phyloP scores from a whole-genome alignment of 2,329 filamentous ascomycete genomes.

The Exophiala alcalophila region DNA sequence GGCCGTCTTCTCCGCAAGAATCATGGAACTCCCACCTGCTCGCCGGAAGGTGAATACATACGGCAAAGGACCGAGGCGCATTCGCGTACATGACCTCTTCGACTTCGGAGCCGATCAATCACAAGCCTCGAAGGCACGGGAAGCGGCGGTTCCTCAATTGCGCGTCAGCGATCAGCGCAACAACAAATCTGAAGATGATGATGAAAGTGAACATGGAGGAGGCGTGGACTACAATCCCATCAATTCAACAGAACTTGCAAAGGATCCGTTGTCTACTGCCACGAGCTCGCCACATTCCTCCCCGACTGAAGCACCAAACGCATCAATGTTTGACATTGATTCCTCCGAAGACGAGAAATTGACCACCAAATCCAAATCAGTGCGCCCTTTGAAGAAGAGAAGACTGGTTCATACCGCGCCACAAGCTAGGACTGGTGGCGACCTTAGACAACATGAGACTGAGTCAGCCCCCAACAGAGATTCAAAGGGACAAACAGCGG shows the following conservation, averaged over 20 bases:
- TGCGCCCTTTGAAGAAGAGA: slow-evolving; percentile 20
- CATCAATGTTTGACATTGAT: slow-evolving; percentile 29
- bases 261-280: neutral
- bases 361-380: slow-evolving; percentile 1
- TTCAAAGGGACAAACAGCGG: neutral
- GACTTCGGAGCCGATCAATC: slow-evolving; percentile 11
- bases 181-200: neutral
- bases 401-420: slow-evolving; percentile 14
- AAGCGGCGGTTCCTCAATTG: no score
- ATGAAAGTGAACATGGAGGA: neutral
- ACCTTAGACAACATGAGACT: neutral
- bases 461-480: neutral
- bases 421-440: no score
- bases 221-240: neutral
- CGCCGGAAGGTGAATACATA: slow-evolving; percentile 40
- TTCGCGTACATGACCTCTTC: slow-evolving; percentile 26
- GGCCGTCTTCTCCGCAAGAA: slow-evolving; percentile 2
- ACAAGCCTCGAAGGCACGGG: no score
- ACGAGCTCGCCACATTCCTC: neutral
- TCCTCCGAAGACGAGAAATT: slow-evolving; percentile 31
- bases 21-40: slow-evolving; percentile 18
- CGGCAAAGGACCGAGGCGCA: slow-evolving; percentile 32
- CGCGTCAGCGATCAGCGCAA: neutral
- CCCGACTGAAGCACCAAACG: neutral
- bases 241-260: no score